A percentile compares a stretch with the other conserved stretches of the same genome.
Evolutionary conservation across 208 protist species (phyloP).

Genomic region (Porcisia deanei): DNA sequence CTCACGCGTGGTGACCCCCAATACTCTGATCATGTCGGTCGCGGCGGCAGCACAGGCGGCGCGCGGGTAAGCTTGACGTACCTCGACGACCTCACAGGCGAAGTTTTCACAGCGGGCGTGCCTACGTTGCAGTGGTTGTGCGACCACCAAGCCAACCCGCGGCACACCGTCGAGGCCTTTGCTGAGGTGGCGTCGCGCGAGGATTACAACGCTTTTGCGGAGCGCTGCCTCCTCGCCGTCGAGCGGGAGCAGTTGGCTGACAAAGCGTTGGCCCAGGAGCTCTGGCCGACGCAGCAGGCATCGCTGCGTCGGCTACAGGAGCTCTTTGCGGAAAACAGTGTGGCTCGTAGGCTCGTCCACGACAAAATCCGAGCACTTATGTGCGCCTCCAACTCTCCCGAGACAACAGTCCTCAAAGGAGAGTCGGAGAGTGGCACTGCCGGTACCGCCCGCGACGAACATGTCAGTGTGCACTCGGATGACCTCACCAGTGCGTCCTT

Average conservation of each 20-base stretch:
- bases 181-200: constrained; percentile 77
- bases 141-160: constrained; percentile 26
- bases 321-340: constrained; percentile 46
- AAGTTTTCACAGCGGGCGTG: constrained; percentile 35
- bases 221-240: constrained; percentile 57
- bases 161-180: constrained; percentile 52
- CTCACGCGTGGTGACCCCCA: not conserved
- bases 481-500: constrained; percentile 23
- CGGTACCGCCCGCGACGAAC: not conserved
- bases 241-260: constrained; percentile 66
- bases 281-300: constrained; percentile 38
- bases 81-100: constrained; percentile 24
- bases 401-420: not conserved
- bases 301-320: constrained; percentile 35
- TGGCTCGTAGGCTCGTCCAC: constrained; percentile 37
- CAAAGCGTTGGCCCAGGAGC: constrained; percentile 46
- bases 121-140: constrained; percentile 58
- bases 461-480: not conserved
- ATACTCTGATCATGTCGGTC: not conserved
- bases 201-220: constrained; percentile 80
- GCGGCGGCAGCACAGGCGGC: not conserved
- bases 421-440: not conserved
- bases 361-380: constrained; percentile 30
- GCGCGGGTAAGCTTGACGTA: not conserved
- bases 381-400: not conserved